These are phyloP conservation scores for Leishmania major DNA, from an alignment of 208 protist species.

Conservation along the genomic window DNA sequence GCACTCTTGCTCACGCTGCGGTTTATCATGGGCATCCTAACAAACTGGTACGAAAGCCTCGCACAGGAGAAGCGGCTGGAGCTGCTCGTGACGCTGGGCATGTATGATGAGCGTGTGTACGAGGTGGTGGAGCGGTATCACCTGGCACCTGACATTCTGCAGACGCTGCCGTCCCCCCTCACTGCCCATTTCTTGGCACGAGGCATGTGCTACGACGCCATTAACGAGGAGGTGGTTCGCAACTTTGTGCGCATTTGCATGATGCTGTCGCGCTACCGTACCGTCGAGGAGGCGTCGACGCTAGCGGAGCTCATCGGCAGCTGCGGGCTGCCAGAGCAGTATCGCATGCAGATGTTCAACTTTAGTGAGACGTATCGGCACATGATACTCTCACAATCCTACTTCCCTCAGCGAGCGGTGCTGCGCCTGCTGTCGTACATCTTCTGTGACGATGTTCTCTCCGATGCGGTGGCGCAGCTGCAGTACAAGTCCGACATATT, in stretches of 20 bases:
- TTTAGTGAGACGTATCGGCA: slow-evolving; percentile 89
- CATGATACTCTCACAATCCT: slow-evolving; percentile 87
- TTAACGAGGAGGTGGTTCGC: slow-evolving; percentile 77
- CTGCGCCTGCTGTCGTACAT: slow-evolving; percentile 84
- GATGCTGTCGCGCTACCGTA: slow-evolving; percentile 78
- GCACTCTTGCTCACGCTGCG: neutral
- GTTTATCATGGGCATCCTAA: slow-evolving; percentile 56
- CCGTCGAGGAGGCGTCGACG: slow-evolving; percentile 69
- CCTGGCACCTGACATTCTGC: slow-evolving; percentile 56
- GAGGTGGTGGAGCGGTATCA: slow-evolving; percentile 80
- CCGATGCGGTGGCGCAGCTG: slow-evolving; percentile 84
- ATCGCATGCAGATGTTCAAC: slow-evolving; percentile 88
- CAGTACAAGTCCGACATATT: slow-evolving; percentile 92
- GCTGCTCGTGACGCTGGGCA: slow-evolving; percentile 56
- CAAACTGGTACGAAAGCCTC: slow-evolving; percentile 70
- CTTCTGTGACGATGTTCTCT: slow-evolving; percentile 86
- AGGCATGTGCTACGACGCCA: slow-evolving; percentile 81
- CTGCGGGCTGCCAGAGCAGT: slow-evolving; percentile 80
- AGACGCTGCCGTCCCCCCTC: slow-evolving; percentile 58
- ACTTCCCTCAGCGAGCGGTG: slow-evolving; percentile 85
- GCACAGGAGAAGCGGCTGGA: slow-evolving; percentile 62
- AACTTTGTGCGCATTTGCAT: slow-evolving; percentile 87
- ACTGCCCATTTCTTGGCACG: slow-evolving; percentile 76
- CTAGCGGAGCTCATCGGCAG: slow-evolving; percentile 84
- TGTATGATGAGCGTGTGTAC: slow-evolving; percentile 92